These are phyloP conservation scores for Lagerstroemia speciosa DNA, from an alignment of 345 rosid genomes.

Conservation along the genomic window DNA sequence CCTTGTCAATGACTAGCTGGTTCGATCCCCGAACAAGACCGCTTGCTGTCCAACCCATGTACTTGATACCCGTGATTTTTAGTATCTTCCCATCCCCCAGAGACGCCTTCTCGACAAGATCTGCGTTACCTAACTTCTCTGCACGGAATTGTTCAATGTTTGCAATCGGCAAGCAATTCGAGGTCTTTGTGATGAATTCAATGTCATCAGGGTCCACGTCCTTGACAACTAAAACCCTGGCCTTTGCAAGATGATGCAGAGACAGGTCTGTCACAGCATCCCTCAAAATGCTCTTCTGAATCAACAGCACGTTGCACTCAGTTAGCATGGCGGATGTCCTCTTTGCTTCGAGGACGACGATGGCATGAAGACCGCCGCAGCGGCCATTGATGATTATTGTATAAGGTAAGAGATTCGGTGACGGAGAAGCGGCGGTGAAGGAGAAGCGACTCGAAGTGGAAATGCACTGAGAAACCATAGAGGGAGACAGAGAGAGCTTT, in stretches of 20 bases:
- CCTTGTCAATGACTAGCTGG: constrained; percentile 83
- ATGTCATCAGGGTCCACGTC: constrained; percentile 97
- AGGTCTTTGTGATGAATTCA: constrained; percentile 86
- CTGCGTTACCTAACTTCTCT: constrained; percentile 83
- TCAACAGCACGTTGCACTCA: constrained; percentile 81
- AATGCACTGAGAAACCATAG: constrained; percentile 6
- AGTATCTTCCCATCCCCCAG: constrained; percentile 96
- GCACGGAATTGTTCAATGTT: constrained; percentile 86
- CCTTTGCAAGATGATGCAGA: constrained; percentile 83
- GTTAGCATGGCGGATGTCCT: constrained; percentile 84
- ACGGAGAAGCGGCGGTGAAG: neutral
- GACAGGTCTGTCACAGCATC: constrained; percentile 96
- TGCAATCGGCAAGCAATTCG: constrained; percentile 92
- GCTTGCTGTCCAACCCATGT: constrained; percentile 87
- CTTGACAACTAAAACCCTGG: constrained; percentile 85
- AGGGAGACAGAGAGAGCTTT: neutral
- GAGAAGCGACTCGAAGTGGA: neutral
- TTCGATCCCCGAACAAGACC: constrained; percentile 94
- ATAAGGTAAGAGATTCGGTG: constrained; percentile 3
- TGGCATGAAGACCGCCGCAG: constrained; percentile 27
- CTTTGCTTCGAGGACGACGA: constrained; percentile 61
- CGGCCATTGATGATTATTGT: constrained; percentile 27
- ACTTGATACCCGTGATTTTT: constrained; percentile 77
- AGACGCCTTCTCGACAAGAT: constrained; percentile 85
- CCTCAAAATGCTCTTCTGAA: constrained; percentile 96